phyloP scores from a whole-genome alignment of 129 eudicot species.

The Helianthus tuberosus region DNA sequence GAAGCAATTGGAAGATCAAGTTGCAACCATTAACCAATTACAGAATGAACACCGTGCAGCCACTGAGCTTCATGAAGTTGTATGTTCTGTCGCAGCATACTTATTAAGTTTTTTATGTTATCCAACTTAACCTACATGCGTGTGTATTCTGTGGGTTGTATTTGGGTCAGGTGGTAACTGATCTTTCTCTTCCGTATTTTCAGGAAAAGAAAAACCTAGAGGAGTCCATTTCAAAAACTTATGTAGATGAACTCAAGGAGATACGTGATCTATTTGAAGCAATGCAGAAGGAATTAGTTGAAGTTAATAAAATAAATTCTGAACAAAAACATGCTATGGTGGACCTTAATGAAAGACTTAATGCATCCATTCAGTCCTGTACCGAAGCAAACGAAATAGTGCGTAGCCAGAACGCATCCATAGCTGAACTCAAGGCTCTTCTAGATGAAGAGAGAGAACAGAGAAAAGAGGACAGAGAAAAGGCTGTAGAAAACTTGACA shows the following conservation, averaged over 20 bases:
- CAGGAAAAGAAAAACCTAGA: conserved; percentile 83
- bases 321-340: conserved; percentile 83
- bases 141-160: conserved; percentile 20
- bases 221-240: conserved; percentile 67
- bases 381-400: conserved; percentile 85
- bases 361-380: conserved; percentile 79
- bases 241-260: conserved; percentile 61
- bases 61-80: conserved; percentile 75
- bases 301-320: conserved; percentile 54
- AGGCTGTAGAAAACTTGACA: conserved; percentile 67
- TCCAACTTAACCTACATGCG: conserved; percentile 9
- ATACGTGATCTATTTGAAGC: conserved; percentile 56
- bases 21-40: conserved; percentile 66
- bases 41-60: conserved; percentile 69
- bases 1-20: conserved; percentile 86
- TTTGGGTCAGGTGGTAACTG: neutral
- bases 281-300: conserved; percentile 69
- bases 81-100: conserved; percentile 37
- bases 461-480: conserved; percentile 85
- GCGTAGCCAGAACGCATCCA: conserved; percentile 79
- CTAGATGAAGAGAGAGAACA: conserved; percentile 91
- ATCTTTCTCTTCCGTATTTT: conserved; percentile 18
- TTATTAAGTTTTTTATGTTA: conserved; percentile 5
- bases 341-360: conserved; percentile 83
- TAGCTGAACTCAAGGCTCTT: conserved; percentile 65